Evolutionary conservation across 2,329 filamentous ascomycete species (phyloP).

Genomic region (Xylariaceae sp.): DNA sequence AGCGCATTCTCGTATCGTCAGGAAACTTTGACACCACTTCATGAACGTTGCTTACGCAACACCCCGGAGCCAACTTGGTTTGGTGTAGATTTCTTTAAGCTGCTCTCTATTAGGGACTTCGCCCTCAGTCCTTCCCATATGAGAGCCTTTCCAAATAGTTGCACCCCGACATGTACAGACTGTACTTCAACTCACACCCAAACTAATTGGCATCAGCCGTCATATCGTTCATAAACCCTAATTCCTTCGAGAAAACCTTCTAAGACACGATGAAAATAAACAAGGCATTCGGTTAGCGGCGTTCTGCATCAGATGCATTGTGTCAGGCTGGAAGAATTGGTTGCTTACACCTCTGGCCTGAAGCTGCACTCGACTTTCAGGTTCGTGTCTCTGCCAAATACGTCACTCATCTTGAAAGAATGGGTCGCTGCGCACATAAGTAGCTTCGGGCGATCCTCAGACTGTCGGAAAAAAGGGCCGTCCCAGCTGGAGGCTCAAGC

Average conservation of each 20-base stretch:
- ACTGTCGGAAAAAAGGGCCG: neutral
- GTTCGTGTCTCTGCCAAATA: neutral
- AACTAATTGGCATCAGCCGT: neutral
- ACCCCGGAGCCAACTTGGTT: neutral
- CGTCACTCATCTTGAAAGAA: neutral
- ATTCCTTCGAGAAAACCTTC: constrained; percentile 1
- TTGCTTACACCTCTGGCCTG: neutral
- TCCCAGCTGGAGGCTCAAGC: neutral
- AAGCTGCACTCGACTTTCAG: neutral
- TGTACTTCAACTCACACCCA: neutral
- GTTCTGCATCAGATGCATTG: neutral
- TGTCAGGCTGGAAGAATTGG: neutral
- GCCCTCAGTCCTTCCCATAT: neutral
- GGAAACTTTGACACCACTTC: constrained; percentile 9
- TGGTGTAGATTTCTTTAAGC: neutral
- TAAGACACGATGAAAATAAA: neutral
- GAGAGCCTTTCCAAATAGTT: neutral
- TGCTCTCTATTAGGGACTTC: neutral
- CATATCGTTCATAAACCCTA: constrained; percentile 9
- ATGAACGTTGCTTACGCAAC: constrained; percentile 5
- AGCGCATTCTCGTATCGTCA: constrained; percentile 15
- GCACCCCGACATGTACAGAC: neutral
- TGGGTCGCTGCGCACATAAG: neutral
- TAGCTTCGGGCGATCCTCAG: neutral
- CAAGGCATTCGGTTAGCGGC: constrained; percentile 2